Conservation (phyloP, 306 rosid genomes). For the Phaseolus lunatus region DNA sequence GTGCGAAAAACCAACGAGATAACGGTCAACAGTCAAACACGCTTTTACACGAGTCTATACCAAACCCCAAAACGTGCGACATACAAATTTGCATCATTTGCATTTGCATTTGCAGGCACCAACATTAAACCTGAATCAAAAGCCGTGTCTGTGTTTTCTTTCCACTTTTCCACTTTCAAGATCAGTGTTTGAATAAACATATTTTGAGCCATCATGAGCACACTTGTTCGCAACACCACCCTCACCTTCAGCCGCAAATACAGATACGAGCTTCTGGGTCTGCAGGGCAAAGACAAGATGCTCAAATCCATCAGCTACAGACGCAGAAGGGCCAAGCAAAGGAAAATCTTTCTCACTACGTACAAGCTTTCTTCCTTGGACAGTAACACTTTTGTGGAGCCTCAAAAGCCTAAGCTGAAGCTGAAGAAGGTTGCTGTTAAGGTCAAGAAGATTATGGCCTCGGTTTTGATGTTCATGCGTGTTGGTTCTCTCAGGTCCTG, state of each 20-base stretch:
- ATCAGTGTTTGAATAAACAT: neutral
- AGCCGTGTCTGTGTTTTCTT: neutral
- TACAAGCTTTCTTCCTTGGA: constrained; percentile 57
- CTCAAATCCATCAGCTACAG: constrained; percentile 56
- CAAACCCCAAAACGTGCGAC: neutral
- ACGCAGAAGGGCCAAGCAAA: constrained; percentile 62
- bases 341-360: constrained; percentile 63
- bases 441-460: constrained; percentile 57
- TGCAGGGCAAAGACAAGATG: constrained; percentile 29
- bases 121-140: neutral
- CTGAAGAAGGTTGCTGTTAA: constrained; percentile 53
- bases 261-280: constrained; percentile 56
- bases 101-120: neutral
- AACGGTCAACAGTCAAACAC: constrained; percentile 56
- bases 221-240: constrained; percentile 57
- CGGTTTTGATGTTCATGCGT: constrained; percentile 50
- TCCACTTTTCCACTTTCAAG: too few relatives aligned
- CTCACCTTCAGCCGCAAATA: constrained; percentile 55
- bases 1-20: neutral
- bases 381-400: neutral
- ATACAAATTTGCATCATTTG: neutral
- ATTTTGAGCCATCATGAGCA: constrained; percentile 47
- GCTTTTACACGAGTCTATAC: constrained; percentile 26
- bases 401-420: constrained; percentile 46
- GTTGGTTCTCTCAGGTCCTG: constrained; percentile 52